phyloP scores from a whole-genome alignment of 78 protist species.

The Acrasis kona region DNA sequence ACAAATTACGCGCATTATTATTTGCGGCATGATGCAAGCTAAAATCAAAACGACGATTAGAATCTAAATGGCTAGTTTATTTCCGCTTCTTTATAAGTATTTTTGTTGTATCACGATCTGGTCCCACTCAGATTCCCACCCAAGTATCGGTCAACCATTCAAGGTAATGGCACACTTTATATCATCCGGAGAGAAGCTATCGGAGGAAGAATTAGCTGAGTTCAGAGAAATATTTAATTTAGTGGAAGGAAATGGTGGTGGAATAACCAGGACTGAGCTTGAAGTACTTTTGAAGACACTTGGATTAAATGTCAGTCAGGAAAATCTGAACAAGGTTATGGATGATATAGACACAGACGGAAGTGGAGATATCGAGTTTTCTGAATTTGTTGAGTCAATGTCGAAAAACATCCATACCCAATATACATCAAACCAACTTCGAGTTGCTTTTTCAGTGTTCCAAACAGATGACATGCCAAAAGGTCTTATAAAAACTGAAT shows the following conservation, averaged over 20 bases:
- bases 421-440: constrained; percentile 21
- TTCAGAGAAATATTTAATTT: constrained; percentile 48
- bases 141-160: too few species aligned
- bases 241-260: constrained; percentile 46
- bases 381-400: constrained; percentile 23
- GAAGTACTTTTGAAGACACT: constrained; percentile 42
- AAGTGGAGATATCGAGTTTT: constrained; percentile 52
- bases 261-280: constrained; percentile 35
- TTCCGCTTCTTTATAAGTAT: too few species aligned
- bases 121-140: too few species aligned
- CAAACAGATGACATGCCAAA: too few species aligned
- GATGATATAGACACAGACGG: constrained; percentile 46
- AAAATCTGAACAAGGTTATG: constrained; percentile 43
- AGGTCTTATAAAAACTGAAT: too few species aligned
- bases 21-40: too few species aligned
- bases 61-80: too few species aligned
- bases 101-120: too few species aligned
- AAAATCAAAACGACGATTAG: too few species aligned
- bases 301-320: constrained; percentile 36
- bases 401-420: constrained; percentile 13
- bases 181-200: constrained; percentile 11
- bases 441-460: constrained; percentile 6
- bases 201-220: constrained; percentile 39
- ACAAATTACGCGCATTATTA: too few species aligned
- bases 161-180: too few species aligned